Conservation (phyloP, 768 basidiomycete species). For the Naganishia onofrii region DNA sequence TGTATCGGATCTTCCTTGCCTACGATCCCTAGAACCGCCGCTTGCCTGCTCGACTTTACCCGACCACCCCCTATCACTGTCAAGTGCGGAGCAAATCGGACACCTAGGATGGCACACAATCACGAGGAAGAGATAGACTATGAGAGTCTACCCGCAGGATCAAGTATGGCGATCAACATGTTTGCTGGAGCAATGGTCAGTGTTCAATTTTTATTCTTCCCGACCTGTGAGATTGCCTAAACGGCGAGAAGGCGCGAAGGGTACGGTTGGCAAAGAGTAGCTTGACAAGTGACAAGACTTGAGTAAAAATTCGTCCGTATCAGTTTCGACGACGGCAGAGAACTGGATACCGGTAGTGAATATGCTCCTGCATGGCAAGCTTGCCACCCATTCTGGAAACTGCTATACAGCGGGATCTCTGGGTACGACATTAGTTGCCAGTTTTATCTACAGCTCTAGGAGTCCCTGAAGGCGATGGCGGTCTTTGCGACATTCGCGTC, state of each 20-base stretch:
- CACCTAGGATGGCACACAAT: constrained; percentile 24
- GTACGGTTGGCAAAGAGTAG: no score
- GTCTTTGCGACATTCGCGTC: no score
- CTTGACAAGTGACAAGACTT: no score
- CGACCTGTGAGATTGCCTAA: constrained; percentile 53
- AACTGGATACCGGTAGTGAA: no score
- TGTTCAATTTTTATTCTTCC: background rate
- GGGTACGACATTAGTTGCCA: background rate
- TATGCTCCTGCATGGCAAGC: no score
- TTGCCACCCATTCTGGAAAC: no score
- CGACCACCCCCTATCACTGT: background rate
- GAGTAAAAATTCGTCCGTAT: no score
- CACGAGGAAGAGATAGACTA: constrained; percentile 62
- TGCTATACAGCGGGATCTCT: background rate
- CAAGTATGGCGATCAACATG: constrained; percentile 76
- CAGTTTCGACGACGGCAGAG: no score
- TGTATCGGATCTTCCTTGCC: background rate
- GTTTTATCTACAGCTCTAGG: background rate
- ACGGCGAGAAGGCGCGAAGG: constrained; percentile 54
- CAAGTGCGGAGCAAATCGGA: background rate
- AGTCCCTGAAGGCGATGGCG: background rate
- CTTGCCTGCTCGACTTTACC: background rate
- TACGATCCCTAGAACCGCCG: background rate
- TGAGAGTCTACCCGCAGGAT: constrained; percentile 69
- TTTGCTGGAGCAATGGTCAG: constrained; percentile 75